Conservation (phyloP, 192 early-diverging fungal genomes). For the Mortierella alpina region DNA sequence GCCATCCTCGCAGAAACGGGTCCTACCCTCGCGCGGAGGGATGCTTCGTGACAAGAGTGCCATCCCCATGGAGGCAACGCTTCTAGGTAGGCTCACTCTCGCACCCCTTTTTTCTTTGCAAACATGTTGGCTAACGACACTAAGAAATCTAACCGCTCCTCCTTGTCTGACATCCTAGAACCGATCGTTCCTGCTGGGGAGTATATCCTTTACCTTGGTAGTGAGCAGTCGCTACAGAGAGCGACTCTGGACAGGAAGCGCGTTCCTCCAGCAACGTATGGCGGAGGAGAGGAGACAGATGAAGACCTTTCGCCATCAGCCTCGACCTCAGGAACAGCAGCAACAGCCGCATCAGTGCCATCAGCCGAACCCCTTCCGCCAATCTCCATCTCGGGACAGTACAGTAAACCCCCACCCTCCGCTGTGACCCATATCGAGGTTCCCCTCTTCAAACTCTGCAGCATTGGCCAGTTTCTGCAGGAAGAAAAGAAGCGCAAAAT, state of each 20-base stretch:
- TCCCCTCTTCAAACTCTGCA: slow-evolving; percentile 43
- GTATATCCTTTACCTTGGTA: slow-evolving; percentile 36
- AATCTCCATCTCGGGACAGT: background rate
- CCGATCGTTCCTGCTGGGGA: slow-evolving; percentile 35
- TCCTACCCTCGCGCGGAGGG: slow-evolving; percentile 28
- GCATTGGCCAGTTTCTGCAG: slow-evolving; percentile 37
- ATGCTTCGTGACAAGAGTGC: slow-evolving; percentile 25
- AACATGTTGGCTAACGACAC: background rate
- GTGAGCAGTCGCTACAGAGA: slow-evolving; percentile 1
- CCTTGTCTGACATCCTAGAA: slow-evolving; percentile 6
- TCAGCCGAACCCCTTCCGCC: background rate
- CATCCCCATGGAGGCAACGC: slow-evolving; percentile 22
- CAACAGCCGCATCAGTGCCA: background rate
- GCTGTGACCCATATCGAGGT: slow-evolving; percentile 42
- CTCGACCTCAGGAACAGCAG: background rate
- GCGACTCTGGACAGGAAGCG: slow-evolving; percentile 15
- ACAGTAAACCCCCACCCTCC: slow-evolving; percentile 6
- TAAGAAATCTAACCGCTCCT: background rate
- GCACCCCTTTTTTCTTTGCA: background rate
- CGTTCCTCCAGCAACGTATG: slow-evolving; percentile 25
- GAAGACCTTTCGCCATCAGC: background rate
- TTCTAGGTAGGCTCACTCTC: slow-evolving; percentile 14
- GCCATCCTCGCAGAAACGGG: slow-evolving; percentile 16
- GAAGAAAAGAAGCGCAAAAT: slow-evolving; percentile 51
- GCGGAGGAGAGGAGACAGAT: background rate